These are phyloP conservation scores for Wallacemonas collosoma DNA, from an alignment of 208 protist genomes.

Conservation along the genomic window DNA sequence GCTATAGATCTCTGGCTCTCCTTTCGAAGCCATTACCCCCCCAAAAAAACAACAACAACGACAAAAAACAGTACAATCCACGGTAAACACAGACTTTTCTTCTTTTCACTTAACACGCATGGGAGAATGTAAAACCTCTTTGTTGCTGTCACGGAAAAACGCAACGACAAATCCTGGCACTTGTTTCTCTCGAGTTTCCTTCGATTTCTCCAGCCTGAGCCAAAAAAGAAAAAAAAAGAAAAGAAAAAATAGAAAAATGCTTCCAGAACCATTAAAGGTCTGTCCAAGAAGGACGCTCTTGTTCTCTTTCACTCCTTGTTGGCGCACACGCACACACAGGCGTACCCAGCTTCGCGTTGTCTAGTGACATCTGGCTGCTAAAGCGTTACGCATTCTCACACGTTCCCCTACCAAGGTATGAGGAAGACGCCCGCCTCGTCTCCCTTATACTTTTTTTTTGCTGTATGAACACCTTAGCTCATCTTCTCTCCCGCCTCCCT, in stretches of 20 bases:
- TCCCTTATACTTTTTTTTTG: neutral
- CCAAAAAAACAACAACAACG: slow-evolving; percentile 1
- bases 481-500: too few species aligned
- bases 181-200: neutral
- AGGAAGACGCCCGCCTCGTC: neutral
- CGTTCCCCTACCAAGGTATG: too few species aligned
- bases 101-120: slow-evolving; percentile 8
- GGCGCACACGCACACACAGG: too few species aligned
- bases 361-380: too few species aligned
- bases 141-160: too few species aligned
- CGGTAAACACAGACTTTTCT: slow-evolving; percentile 10
- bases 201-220: neutral
- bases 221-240: slow-evolving; percentile 15
- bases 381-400: too few species aligned
- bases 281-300: neutral
- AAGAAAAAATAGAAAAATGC: neutral
- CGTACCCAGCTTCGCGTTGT: too few species aligned
- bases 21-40: neutral
- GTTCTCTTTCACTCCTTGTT: slow-evolving; percentile 13
- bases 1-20: neutral
- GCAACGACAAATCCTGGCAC: neutral
- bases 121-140: too few species aligned
- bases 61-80: slow-evolving; percentile 9
- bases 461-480: neutral
- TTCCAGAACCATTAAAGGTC: neutral